Evolutionary conservation across 805 yeast species (phyloP), one percentile per base, ranked within the genome.

Genomic region (Yamadazyma insecticola): DNA sequence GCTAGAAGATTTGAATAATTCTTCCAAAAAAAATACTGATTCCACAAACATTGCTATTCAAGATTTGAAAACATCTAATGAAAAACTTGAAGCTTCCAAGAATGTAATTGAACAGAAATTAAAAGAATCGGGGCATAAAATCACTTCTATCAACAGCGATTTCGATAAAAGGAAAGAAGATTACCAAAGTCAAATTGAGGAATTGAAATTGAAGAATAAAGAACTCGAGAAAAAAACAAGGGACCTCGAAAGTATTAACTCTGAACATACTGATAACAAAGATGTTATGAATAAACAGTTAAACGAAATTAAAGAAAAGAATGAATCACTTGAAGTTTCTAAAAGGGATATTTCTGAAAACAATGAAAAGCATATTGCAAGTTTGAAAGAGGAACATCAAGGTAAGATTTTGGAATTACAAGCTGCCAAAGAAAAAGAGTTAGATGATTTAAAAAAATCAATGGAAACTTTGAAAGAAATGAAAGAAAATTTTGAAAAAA

Each of bases 191-290:
- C 16, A 22, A 9, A 16, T 32, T 13, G 24, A 28, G 13, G 28
- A 21, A 13, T 22, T 33, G 19, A 12, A 24, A 8, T 24, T 14
- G 8, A 12, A 27, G 19, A 14, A n/a, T 13, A 31, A 28, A 27
- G 9, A 17, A n/a, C 13, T 22, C 8, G 26, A 26, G 6, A 8
- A 10, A 10, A 13, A 19, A 11, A 19, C 22, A 19, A 19, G 16
- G 29, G 27, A 30, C 13, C 13, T 40, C 8, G 32, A 34, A 18
- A 18, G 13, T 13, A 29, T 36, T 24, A 36, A 19, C 19, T 11
- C 18, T 12, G 28, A 31, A n/a, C n/a, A n/a, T n/a, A n/a, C n/a
- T n/a, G n/a, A n/a, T n/a, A n/a, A n/a, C n/a, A n/a, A n/a, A n/a
- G n/a, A n/a, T n/a, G n/a, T n/a, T n/a, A n/a, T n/a, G n/a, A n/a